Evolutionary conservation across 345 rosid genomes (phyloP).

Genomic region (Acer campestre): DNA sequence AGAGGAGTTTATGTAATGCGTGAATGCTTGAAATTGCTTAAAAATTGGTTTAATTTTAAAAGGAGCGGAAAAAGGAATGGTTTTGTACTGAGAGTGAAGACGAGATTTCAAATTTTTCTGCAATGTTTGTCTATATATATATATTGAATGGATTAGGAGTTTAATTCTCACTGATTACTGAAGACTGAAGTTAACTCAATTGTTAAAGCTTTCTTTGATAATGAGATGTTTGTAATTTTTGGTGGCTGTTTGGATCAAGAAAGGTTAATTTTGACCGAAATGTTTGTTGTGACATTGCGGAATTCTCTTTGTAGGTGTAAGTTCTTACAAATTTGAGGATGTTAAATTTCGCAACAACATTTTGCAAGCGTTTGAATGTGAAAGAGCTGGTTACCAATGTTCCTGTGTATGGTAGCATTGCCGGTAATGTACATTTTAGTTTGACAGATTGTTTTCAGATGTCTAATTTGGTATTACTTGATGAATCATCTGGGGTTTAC

Average conservation of each 20-base stretch:
- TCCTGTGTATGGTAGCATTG: constrained; percentile 43
- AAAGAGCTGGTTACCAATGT: constrained; percentile 48
- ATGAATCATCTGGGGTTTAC: background rate
- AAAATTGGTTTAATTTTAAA: too few species aligned
- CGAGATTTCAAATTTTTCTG: too few species aligned
- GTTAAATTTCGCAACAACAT: constrained; percentile 29
- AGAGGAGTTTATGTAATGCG: too few species aligned
- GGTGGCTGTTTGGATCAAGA: too few species aligned
- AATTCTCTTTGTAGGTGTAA: background rate
- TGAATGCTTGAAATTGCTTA: too few species aligned
- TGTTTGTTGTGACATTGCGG: background rate
- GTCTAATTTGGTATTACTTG: background rate
- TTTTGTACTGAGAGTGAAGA: too few species aligned
- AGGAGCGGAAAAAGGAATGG: too few species aligned
- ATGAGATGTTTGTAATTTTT: too few species aligned
- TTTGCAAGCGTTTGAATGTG: constrained; percentile 48
- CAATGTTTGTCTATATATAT: too few species aligned
- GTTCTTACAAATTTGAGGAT: constrained; percentile 15
- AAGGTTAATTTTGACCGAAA: background rate
- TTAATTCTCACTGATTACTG: background rate
- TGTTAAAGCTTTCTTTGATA: background rate
- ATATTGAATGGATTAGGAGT: background rate
- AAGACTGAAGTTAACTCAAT: too few species aligned
- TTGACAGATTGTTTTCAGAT: background rate
- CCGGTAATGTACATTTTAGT: constrained; percentile 33